Base-by-base conservation (phyloP, 2,329 filamentous ascomycete genomes). In the Phialemonium atrogriseum region DNA sequence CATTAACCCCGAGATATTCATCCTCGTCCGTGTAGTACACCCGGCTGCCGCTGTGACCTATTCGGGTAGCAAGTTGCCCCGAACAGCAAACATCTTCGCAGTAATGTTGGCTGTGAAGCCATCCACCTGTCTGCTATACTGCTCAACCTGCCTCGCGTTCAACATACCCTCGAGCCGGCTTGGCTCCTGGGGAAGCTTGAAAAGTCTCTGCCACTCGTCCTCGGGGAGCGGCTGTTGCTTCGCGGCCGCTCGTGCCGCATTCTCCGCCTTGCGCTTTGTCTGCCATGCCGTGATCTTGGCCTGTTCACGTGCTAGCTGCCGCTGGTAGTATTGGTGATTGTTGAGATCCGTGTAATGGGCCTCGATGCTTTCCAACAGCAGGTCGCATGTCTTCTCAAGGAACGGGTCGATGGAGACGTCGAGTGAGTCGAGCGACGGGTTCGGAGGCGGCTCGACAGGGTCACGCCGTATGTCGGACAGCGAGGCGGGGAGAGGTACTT, bases 301-400 rank as follows among this genome's bases (percentile, higher is more conserved):
- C 67, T 98, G 91, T 68, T 98, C 91, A 48, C 91, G 84, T 33
- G 80, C 82, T 36, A 96, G 73, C 54, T 93, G 87, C 51, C 91
- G 78, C 66, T 95, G 87, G 70, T 95, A 95, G 73, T 75, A 77
- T 62, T 95, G 88, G 68, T 93, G 91, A 74, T 98, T 98, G 77
- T 96, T 96, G 58, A 94, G 82, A 64, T 98, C 91, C 38, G 88
- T 94, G 67, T 96, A 91, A 70, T 98, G 91, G 34, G 83, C 82
- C 70, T 98, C 91, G 58, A 98, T 94, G 68, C 83, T 87, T 55
- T 98, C 91, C 41, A 96, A 78, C 35, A 98, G 77, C 46, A 95
- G 77, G 55, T 98, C 89, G 65, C 87, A 94, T 32, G 89, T 94
- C 76, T 95, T 94, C 73, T 96, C 89, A 28, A 98, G 78, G 72